Percentiles rank a stretch among this genome's conserved stretches.
These are phyloP conservation scores for Gillenia trifoliata DNA, from an alignment of 306 rosid genomes.

Conservation along the genomic window DNA sequence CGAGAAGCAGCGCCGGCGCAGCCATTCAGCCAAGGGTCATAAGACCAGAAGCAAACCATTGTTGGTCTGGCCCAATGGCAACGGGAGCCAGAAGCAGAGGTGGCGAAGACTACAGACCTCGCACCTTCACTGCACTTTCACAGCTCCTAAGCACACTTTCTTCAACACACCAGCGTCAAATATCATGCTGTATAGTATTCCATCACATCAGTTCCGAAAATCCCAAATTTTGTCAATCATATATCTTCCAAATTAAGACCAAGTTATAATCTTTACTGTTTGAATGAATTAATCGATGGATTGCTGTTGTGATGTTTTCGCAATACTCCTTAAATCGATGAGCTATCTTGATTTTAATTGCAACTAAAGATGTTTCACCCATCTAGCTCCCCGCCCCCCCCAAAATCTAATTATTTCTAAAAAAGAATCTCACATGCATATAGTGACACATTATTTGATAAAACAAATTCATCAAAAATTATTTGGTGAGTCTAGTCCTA, in stretches of 20 bases:
- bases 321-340: too few species aligned
- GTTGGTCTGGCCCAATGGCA: slow-evolving; percentile 56
- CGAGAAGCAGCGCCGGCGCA: slow-evolving; percentile 63
- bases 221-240: background rate
- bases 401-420: too few species aligned
- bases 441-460: too few species aligned
- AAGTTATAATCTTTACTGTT: background rate
- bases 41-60: slow-evolving; percentile 72
- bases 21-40: slow-evolving; percentile 69
- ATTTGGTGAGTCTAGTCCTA: too few species aligned
- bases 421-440: too few species aligned
- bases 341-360: too few species aligned
- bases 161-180: slow-evolving; percentile 94
- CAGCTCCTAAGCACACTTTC: slow-evolving; percentile 91
- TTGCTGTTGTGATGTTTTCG: too few species aligned
- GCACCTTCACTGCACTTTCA: slow-evolving; percentile 91
- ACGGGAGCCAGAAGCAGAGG: slow-evolving; percentile 73
- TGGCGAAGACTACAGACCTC: slow-evolving; percentile 87
- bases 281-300: background rate
- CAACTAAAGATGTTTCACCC: too few species aligned
- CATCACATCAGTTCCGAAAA: background rate
- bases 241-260: background rate
- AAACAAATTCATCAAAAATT: too few species aligned
- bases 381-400: too few species aligned
- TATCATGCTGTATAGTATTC: slow-evolving; percentile 76